A percentile compares a stretch with the other conserved stretches of the same genome.
These are phyloP conservation scores for Solanum sparsipilum DNA, from an alignment of 257 asterid genomes.

Conservation along the genomic window DNA sequence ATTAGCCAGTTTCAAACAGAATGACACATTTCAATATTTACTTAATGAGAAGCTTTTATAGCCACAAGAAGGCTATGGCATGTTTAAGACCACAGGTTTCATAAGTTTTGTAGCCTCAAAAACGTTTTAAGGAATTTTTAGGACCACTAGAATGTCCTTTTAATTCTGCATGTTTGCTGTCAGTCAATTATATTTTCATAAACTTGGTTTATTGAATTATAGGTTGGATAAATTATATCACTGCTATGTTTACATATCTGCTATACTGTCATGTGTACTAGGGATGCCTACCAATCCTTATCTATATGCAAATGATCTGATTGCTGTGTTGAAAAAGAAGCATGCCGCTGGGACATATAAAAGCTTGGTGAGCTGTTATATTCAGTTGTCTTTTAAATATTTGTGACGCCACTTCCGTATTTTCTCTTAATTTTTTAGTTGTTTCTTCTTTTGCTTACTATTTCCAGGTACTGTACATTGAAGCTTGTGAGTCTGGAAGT, in stretches of 20 bases:
- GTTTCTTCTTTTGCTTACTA: neutral
- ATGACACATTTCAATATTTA: neutral
- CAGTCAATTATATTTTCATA: neutral
- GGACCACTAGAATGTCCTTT: neutral
- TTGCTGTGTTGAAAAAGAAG: conserved; percentile 45
- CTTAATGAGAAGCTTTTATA: neutral
- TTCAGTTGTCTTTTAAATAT: neutral
- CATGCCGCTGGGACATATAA: conserved; percentile 79
- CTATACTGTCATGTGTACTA: conserved; percentile 17
- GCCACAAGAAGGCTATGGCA: neutral
- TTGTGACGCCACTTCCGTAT: neutral
- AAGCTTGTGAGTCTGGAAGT: conserved; percentile 96
- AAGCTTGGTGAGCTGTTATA: conserved; percentile 52
- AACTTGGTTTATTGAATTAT: neutral
- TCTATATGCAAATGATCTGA: conserved; percentile 66
- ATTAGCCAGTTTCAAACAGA: neutral
- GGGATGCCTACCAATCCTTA: conserved; percentile 77
- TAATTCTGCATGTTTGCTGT: neutral
- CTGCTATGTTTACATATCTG: neutral
- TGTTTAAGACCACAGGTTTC: neutral
- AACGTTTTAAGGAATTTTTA: neutral
- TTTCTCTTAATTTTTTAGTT: neutral
- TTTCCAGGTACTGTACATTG: conserved; percentile 71
- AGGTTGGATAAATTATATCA: neutral
- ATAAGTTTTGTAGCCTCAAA: neutral